Evolutionary conservation across 345 rosid genomes (phyloP), one percentile per base, ranked within the genome.

Genomic region (Euphorbia peplus): DNA sequence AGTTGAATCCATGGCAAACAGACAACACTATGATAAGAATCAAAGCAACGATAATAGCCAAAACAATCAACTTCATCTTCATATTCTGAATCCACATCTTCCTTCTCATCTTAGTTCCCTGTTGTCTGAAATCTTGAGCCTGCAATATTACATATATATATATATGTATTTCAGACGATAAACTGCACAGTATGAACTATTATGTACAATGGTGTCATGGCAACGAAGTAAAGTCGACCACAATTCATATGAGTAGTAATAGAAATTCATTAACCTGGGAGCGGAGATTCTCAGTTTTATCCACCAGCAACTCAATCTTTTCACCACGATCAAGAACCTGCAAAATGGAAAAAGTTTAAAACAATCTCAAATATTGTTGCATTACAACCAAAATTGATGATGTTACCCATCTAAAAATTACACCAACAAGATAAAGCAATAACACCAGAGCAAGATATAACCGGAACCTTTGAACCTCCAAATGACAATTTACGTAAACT

Each of bases 251-350:
- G 16, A 47, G 4, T 4, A 30, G 28, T 58, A 39, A 41, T n/a
- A 28, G 19, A 59, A 18, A 32, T 59, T 18, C 21, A 60, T 66
- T 67, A 60, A 92, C 99, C 96, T 92, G 99, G 56, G 92, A 90
- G 54, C 92, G 96, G 75, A 95, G 97, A 75, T 90, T 92, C 81
- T 95, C 99, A 29, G 99, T 92, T 82, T 95, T 95, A 74, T 95
- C 99, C 70, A 95, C 99, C 78, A 95, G 81, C 62, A 95, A 85
- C 82, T 92, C 99, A 71, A 95, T 90, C 87, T 95, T 95, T 86
- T 95, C 99, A 64, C 99, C 98, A 56, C 99, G 93, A 72, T 92
- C 98, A 63, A 95, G 96, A 81, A 92, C 99, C 99, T 95, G 81
- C 63, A 60, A 52, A 68, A 21, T 15, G 44, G 21, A 13, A 0